Evolutionary conservation across 176 grass and related monocot genomes (phyloP).

Genomic region (Lolium multiflorum): DNA sequence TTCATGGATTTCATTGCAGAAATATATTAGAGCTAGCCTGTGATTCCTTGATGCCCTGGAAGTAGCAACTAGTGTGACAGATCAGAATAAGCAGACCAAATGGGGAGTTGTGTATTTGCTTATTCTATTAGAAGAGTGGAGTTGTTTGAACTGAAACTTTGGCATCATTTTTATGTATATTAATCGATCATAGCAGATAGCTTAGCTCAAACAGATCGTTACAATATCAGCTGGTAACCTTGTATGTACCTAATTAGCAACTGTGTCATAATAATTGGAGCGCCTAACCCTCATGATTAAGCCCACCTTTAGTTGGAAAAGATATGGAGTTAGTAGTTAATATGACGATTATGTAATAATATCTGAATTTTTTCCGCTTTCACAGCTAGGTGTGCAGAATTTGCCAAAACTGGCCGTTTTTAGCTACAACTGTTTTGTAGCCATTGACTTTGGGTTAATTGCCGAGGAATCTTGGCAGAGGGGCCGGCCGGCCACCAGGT

Average conservation of each 20-base stretch:
- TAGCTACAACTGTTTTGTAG: not conserved
- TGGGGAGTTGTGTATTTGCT: not conserved
- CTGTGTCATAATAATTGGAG: constrained; percentile 9
- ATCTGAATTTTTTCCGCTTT: too few relatives aligned
- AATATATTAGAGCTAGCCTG: not conserved
- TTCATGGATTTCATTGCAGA: not conserved
- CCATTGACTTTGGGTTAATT: constrained; percentile 27
- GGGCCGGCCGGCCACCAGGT: constrained; percentile 24
- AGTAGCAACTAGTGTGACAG: not conserved
- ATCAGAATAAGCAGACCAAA: not conserved
- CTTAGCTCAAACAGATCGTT: constrained; percentile 12
- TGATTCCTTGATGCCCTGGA: not conserved
- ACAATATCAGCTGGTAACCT: not conserved
- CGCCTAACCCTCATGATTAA: constrained; percentile 11
- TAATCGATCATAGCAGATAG: not conserved
- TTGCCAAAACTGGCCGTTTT: too few relatives aligned
- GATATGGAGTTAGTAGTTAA: too few relatives aligned
- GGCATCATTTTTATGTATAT: not conserved
- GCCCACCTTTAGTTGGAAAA: too few relatives aligned
- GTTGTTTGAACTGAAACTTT: constrained; percentile 21
- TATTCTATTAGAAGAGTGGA: not conserved
- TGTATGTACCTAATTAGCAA: constrained; percentile 22
- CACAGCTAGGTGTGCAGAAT: too few relatives aligned
- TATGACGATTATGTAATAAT: too few relatives aligned
- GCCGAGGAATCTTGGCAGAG: constrained; percentile 42